Conservation (phyloP, 2,329 filamentous ascomycete genomes). For the Cercospora zeina region DNA sequence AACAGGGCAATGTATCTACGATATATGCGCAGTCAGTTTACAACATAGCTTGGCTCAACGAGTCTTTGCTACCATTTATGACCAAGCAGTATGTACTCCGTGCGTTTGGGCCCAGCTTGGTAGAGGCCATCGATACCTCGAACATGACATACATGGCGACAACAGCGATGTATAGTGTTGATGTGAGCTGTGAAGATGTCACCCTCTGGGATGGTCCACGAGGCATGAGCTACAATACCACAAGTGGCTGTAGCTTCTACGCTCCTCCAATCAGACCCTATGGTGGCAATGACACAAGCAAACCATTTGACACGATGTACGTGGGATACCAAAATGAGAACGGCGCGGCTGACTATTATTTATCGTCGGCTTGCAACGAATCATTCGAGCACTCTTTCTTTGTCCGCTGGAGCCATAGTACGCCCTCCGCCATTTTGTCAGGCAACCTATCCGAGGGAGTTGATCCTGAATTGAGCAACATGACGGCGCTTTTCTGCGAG, state of each 20-base stretch:
- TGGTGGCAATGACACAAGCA: conserved; percentile 39
- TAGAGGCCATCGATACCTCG: not conserved
- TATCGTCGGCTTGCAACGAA: conserved; percentile 38
- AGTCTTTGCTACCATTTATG: conserved; percentile 50
- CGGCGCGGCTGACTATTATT: conserved; percentile 39
- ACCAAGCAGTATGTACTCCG: conserved; percentile 46
- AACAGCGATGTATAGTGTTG: conserved; percentile 41
- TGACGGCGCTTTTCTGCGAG: conserved; percentile 48
- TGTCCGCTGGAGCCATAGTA: conserved; percentile 35
- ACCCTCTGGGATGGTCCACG: conserved; percentile 13
- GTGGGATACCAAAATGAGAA: conserved; percentile 47
- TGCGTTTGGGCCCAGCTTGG: conserved; percentile 41
- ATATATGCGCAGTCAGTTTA: conserved; percentile 51
- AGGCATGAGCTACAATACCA: conserved; percentile 27
- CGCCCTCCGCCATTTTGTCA: not conserved
- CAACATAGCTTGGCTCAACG: conserved; percentile 50
- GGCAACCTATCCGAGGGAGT: too few relatives aligned
- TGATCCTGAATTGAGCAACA: conserved; percentile 13
- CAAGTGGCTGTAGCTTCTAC: conserved; percentile 32
- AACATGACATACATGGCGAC: conserved; percentile 33
- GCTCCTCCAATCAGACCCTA: conserved; percentile 39
- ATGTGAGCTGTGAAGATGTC: conserved; percentile 40
- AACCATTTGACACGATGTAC: conserved; percentile 42
- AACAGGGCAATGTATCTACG: conserved; percentile 42
- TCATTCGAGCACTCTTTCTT: conserved; percentile 46